Conservation (phyloP, 208 protist genomes). For the Balamuthia mandrillaris region DNA sequence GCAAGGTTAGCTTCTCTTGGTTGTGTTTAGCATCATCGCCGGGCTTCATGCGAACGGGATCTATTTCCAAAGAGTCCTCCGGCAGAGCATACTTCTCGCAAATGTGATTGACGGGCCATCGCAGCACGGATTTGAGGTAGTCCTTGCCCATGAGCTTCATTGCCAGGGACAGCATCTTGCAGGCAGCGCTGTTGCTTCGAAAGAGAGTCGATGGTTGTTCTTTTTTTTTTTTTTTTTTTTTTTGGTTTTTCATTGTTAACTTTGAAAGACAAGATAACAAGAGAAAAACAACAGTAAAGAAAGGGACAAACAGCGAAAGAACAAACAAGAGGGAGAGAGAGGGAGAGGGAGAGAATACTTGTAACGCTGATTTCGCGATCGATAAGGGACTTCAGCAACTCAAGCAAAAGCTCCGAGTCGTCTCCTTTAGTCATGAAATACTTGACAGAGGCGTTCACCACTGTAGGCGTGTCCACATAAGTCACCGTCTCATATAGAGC, state of each 20-base stretch:
- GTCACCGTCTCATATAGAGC: no score
- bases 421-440: background rate
- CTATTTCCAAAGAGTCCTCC: constrained; percentile 20
- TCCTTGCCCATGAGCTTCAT: constrained; percentile 25
- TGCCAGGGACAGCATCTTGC: constrained; percentile 42
- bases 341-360: background rate
- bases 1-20: background rate
- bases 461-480: background rate
- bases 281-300: background rate
- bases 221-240: background rate
- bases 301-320: background rate
- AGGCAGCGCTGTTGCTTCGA: constrained; percentile 51
- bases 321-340: background rate
- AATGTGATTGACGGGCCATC: background rate
- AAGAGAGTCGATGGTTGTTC: constrained; percentile 47
- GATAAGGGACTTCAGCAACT: constrained; percentile 30
- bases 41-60: background rate
- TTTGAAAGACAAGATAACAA: background rate
- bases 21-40: constrained; percentile 21
- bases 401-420: background rate
- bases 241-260: background rate
- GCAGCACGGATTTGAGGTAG: constrained; percentile 18
- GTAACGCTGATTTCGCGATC: constrained; percentile 16
- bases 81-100: background rate
- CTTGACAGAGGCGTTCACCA: background rate